These are phyloP conservation scores for Penicillium italicum DNA, from an alignment of 2,329 filamentous ascomycete genomes.

Conservation along the genomic window DNA sequence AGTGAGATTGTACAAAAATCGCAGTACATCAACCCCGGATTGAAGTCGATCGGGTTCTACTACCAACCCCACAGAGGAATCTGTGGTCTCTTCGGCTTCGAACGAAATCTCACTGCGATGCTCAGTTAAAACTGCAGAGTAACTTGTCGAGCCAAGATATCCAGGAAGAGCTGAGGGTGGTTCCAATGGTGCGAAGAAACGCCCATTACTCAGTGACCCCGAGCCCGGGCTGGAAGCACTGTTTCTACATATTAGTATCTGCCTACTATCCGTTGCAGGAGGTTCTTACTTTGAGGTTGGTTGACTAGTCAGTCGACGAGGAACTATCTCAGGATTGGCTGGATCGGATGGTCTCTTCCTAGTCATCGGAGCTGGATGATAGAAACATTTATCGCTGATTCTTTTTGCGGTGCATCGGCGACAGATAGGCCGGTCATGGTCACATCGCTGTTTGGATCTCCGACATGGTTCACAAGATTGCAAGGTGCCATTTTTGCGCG, in stretches of 20 bases:
- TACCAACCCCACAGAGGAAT: slow-evolving; percentile 16
- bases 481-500: slow-evolving; percentile 36
- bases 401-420: slow-evolving; percentile 31
- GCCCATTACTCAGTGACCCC: slow-evolving; percentile 18
- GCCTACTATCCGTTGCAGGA: not conserved
- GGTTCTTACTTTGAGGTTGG: slow-evolving; percentile 24
- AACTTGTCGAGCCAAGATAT: slow-evolving; percentile 37
- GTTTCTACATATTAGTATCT: slow-evolving; percentile 1
- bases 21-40: slow-evolving; percentile 30
- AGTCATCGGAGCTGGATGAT: slow-evolving; percentile 41
- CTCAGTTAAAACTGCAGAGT: slow-evolving; percentile 34
- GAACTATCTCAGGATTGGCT: slow-evolving; percentile 4
- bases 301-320: slow-evolving; percentile 19
- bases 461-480: slow-evolving; percentile 41
- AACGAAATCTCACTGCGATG: slow-evolving; percentile 34
- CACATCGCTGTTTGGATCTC: slow-evolving; percentile 38
- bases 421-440: slow-evolving; percentile 36
- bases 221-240: slow-evolving; percentile 28
- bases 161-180: slow-evolving; percentile 29
- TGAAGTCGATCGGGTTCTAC: slow-evolving; percentile 30
- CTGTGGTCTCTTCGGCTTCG: slow-evolving; percentile 26
- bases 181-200: slow-evolving; percentile 23
- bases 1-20: slow-evolving; percentile 27
- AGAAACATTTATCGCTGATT: slow-evolving; percentile 33
- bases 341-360: slow-evolving; percentile 21